Evolutionary conservation across 1,284 basidiomycete species (phyloP).

Genomic region (Puccinia coronata): DNA sequence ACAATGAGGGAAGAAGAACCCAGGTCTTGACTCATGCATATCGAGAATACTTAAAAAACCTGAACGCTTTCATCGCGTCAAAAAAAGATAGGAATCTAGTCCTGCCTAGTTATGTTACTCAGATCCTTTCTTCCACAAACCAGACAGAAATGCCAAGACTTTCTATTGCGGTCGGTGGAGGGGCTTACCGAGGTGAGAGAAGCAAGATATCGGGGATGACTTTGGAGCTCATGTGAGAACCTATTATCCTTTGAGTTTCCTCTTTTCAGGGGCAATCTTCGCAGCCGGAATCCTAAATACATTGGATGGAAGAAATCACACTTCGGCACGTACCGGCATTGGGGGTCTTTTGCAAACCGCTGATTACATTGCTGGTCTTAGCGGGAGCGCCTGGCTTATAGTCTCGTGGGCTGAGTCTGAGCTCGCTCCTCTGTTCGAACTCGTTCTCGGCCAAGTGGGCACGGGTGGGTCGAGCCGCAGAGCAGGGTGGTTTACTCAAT

Average conservation of each 20-base stretch:
- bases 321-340: slow-evolving; percentile 16
- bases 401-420: slow-evolving; percentile 44
- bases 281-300: slow-evolving; percentile 39
- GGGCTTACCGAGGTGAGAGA: slow-evolving; percentile 38
- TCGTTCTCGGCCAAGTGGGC: slow-evolving; percentile 20
- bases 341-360: slow-evolving; percentile 39
- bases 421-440: slow-evolving; percentile 37
- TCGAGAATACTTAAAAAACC: slow-evolving; percentile 26
- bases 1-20: slow-evolving; percentile 15
- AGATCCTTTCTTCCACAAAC: slow-evolving; percentile 32
- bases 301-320: slow-evolving; percentile 44
- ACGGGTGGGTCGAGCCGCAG: background rate
- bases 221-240: background rate
- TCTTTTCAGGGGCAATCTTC: slow-evolving; percentile 41
- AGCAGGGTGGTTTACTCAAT: slow-evolving; percentile 38
- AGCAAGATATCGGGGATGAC: background rate
- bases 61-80: slow-evolving; percentile 16
- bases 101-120: slow-evolving; percentile 35
- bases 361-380: slow-evolving; percentile 44
- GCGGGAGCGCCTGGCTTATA: slow-evolving; percentile 47
- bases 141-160: slow-evolving; percentile 23
- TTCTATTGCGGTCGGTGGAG: slow-evolving; percentile 39
- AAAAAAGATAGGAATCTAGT: background rate
- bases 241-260: background rate
- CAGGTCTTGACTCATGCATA: slow-evolving; percentile 29